Evolutionary conservation across 345 rosid species (phyloP).

Genomic region (Turnera subulata): DNA sequence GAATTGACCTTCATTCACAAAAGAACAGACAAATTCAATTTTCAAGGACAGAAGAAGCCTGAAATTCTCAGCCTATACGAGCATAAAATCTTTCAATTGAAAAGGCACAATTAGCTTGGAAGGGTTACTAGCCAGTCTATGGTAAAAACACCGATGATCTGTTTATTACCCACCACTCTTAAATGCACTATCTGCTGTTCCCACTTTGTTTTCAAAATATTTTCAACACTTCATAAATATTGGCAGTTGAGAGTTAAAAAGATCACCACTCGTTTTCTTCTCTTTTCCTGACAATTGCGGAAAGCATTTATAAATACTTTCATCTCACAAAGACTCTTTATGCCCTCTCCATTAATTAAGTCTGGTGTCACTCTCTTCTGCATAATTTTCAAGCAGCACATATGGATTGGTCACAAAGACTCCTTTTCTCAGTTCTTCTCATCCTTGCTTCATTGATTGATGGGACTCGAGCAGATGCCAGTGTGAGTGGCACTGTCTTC

Average conservation of each 20-base stretch:
- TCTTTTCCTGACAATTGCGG: conserved; percentile 11
- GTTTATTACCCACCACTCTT: conserved; percentile 6
- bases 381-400: background rate
- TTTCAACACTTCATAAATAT: conserved; percentile 34
- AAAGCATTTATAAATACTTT: background rate
- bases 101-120: no score
- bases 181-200: conserved; percentile 7
- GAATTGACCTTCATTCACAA: no score
- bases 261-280: conserved; percentile 8
- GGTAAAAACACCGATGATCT: no score
- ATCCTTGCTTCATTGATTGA: conserved; percentile 44
- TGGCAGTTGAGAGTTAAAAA: conserved; percentile 54
- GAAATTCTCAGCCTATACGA: no score
- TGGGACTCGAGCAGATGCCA: conserved; percentile 48
- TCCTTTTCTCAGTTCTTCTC: conserved; percentile 38
- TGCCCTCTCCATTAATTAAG: background rate
- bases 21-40: no score
- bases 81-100: no score
- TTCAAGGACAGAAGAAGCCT: no score
- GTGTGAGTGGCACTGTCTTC: conserved; percentile 68
- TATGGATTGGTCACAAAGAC: conserved; percentile 41
- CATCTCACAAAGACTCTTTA: no score
- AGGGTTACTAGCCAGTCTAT: no score
- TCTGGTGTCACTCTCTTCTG: conserved; percentile 1
- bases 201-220: background rate